Evolutionary conservation across 129 eudicot genomes (phyloP).

Genomic region (Oenanthe sinensis): DNA sequence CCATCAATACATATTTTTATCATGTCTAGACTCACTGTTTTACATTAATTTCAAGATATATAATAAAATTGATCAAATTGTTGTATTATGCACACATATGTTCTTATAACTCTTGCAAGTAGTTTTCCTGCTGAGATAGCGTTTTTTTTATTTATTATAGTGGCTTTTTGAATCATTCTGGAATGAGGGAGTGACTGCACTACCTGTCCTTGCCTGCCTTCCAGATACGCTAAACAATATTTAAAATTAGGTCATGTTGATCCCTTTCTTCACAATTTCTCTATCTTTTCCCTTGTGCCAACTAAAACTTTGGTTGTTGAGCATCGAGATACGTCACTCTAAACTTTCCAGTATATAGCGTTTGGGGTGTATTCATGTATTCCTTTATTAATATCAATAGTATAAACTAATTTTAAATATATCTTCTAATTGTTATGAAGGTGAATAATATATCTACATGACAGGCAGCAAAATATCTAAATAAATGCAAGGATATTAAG

Average conservation of each 20-base stretch:
- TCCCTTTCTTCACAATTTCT: background rate
- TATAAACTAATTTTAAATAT: background rate
- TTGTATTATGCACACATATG: background rate
- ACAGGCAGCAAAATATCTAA: background rate
- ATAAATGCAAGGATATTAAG: background rate
- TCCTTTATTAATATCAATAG: background rate
- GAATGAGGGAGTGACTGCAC: background rate
- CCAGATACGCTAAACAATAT: background rate
- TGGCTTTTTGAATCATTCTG: background rate
- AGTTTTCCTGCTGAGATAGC: background rate
- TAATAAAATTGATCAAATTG: background rate
- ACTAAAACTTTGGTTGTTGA: background rate
- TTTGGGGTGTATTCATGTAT: background rate
- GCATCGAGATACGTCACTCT: background rate
- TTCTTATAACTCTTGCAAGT: background rate
- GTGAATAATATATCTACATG: background rate
- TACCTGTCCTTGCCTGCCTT: background rate
- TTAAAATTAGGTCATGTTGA: background rate
- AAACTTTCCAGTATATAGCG: background rate
- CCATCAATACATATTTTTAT: background rate
- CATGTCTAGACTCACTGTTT: background rate
- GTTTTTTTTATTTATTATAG: background rate
- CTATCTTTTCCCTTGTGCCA: background rate
- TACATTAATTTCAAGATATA: background rate
- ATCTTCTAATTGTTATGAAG: background rate